Evolutionary conservation across 306 rosid genomes (phyloP).

Genomic region (Rosa lucieae): DNA sequence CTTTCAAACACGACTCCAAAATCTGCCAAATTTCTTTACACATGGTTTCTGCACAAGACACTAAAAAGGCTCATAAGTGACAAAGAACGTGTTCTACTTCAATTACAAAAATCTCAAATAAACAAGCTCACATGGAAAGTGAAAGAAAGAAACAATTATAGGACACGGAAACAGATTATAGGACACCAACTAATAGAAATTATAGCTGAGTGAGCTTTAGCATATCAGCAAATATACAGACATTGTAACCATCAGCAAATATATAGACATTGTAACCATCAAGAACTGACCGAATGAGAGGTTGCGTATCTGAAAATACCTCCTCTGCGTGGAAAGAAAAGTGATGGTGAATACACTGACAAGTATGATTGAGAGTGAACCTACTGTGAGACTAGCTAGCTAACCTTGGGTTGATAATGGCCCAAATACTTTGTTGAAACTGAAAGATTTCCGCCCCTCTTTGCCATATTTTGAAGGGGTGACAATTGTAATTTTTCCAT

Average conservation of each 20-base stretch:
- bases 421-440: constrained; percentile 75
- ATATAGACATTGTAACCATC: constrained; percentile 96
- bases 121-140: no score
- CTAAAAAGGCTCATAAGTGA: no score
- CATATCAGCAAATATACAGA: constrained; percentile 76
- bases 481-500: constrained; percentile 57
- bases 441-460: constrained; percentile 76
- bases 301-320: constrained; percentile 80
- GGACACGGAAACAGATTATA: no score
- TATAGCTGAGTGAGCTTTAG: no score
- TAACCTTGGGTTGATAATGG: constrained; percentile 83
- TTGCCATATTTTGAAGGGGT: constrained; percentile 79
- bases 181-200: no score
- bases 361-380: neutral
- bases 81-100: no score
- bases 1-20: no score
- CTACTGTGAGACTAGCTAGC: constrained; percentile 17
- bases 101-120: no score
- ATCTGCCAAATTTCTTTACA: no score
- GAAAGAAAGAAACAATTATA: no score
- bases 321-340: constrained; percentile 50
- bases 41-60: no score
- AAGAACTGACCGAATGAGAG: constrained; percentile 81
- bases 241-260: constrained; percentile 96
- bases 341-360: constrained; percentile 6